Conservation (phyloP, 2,329 filamentous ascomycete species). For the Metarhizium guizhouense region DNA sequence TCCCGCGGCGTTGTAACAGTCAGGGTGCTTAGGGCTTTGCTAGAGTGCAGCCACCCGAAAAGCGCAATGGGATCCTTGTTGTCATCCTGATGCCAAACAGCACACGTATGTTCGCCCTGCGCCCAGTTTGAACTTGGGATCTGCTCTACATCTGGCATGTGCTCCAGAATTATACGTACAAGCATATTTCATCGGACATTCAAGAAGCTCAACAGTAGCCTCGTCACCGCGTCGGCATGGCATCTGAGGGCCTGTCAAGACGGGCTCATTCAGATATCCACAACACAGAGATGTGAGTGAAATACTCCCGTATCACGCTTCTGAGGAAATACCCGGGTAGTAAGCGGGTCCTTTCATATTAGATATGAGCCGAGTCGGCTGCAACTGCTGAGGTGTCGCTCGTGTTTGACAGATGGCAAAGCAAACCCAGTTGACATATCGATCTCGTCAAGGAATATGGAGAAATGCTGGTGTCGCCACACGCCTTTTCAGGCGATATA, state of each 20-base stretch:
- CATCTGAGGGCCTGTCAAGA: background rate
- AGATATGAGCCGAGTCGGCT: slow-evolving; percentile 4
- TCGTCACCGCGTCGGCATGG: background rate
- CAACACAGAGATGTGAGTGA: background rate
- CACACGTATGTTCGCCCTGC: background rate
- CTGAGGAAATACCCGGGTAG: background rate
- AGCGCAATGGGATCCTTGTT: background rate
- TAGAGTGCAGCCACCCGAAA: background rate
- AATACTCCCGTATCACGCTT: slow-evolving; percentile 4
- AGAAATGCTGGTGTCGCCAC: slow-evolving; percentile 1
- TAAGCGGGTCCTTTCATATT: slow-evolving; percentile 4
- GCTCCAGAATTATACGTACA: too few relatives aligned
- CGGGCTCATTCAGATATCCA: background rate
- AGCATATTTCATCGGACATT: too few relatives aligned
- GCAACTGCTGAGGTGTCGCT: slow-evolving; percentile 2
- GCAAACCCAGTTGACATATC: slow-evolving; percentile 2
- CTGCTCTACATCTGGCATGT: background rate
- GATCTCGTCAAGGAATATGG: background rate
- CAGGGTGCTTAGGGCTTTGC: background rate
- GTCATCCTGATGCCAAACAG: background rate
- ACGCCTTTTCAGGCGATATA: background rate
- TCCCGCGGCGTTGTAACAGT: background rate
- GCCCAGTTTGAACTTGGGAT: background rate
- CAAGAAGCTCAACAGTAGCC: background rate
- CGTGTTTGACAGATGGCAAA: slow-evolving; percentile 7